These are phyloP conservation scores for Talaromyces nanjingensis DNA, from an alignment of 495 filamentous ascomycete species.

Conservation along the genomic window DNA sequence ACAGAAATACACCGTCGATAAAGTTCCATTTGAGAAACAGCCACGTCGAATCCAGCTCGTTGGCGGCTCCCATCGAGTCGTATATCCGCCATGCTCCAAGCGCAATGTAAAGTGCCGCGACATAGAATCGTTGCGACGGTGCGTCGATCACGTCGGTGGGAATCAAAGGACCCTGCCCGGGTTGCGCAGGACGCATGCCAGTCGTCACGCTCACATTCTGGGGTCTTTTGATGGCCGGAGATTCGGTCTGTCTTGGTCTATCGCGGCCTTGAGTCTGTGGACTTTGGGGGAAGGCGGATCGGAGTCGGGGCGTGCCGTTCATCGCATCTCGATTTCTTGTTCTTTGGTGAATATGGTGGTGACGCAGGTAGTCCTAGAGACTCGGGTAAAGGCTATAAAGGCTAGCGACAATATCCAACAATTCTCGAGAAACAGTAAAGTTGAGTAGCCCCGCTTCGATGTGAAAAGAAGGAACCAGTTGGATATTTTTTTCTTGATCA, in stretches of 20 bases:
- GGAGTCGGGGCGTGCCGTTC: constrained; percentile 66
- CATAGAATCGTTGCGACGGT: constrained; percentile 81
- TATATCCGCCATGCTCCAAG: constrained; percentile 76
- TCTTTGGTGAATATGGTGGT: neutral
- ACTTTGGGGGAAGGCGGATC: constrained; percentile 64
- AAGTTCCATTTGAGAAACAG: constrained; percentile 88
- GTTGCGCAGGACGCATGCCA: neutral
- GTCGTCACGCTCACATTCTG: constrained; percentile 5
- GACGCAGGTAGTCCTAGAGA: neutral
- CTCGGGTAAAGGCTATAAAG: neutral
- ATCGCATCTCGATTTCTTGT: constrained; percentile 48
- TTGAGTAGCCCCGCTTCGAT: neutral
- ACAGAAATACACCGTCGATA: constrained; percentile 77
- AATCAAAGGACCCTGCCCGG: constrained; percentile 52
- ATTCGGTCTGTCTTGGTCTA: neutral
- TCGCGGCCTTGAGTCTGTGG: constrained; percentile 39
- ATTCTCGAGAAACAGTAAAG: neutral
- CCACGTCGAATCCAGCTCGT: constrained; percentile 73
- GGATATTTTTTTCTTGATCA: neutral
- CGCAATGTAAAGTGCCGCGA: constrained; percentile 63
- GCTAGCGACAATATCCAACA: neutral
- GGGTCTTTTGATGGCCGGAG: neutral
- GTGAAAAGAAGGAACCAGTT: constrained; percentile 1
- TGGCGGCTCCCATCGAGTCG: constrained; percentile 72
- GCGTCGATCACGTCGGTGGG: constrained; percentile 71